Percentiles rank a stretch among this genome's conserved stretches.
Evolutionary conservation across 768 basidiomycete genomes (phyloP).

Genomic region (Mycena metata): DNA sequence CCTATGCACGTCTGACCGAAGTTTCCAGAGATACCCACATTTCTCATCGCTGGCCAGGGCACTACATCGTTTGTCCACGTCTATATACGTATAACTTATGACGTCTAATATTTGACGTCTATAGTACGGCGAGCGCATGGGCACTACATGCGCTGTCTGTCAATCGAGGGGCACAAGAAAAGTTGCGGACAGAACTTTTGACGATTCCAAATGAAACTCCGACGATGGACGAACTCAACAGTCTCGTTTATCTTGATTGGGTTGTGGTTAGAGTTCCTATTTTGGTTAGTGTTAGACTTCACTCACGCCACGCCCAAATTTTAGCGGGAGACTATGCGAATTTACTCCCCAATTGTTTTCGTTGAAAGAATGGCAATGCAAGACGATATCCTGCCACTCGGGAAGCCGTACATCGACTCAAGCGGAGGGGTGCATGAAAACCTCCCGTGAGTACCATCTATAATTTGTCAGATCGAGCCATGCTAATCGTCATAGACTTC

Average conservation of each 20-base stretch:
- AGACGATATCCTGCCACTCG: constrained; percentile 68
- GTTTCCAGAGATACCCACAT: constrained; percentile 56
- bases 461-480: neutral
- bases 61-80: constrained; percentile 47
- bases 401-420: constrained; percentile 57
- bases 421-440: constrained; percentile 55
- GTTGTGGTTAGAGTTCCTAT: no score
- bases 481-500: constrained; percentile 44
- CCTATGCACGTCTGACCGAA: neutral
- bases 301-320: no score
- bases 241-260: constrained; percentile 55
- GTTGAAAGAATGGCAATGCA: constrained; percentile 60
- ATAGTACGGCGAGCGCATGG: constrained; percentile 50
- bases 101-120: neutral
- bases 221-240: constrained; percentile 58
- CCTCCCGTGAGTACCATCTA: constrained; percentile 44
- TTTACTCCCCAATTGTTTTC: constrained; percentile 64
- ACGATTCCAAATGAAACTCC: constrained; percentile 51
- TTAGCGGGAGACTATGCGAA: constrained; percentile 71
- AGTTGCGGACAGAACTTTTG: constrained; percentile 59
- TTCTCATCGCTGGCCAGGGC: constrained; percentile 59
- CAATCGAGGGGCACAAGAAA: constrained; percentile 54
- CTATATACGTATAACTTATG: neutral
- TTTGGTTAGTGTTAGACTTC: no score
- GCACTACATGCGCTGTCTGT: constrained; percentile 56